These are phyloP conservation scores for Fusarium torreyae DNA, from an alignment of 2,329 filamentous ascomycete genomes.

Conservation along the genomic window DNA sequence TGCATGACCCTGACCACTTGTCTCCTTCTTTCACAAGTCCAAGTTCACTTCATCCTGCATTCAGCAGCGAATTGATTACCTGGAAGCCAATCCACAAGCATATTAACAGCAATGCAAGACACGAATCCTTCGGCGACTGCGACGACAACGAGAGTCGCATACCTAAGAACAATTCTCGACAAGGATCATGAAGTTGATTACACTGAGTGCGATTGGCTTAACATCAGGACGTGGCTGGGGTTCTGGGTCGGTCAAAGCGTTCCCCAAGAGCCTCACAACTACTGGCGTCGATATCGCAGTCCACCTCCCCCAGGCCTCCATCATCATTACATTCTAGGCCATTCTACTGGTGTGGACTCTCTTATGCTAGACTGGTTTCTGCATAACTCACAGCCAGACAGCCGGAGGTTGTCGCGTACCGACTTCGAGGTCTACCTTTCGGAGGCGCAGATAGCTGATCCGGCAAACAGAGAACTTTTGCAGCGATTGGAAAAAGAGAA, in stretches of 20 bases:
- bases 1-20: too few species aligned
- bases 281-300: not conserved
- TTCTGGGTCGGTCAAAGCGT: constrained; percentile 16
- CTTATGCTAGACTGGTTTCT: constrained; percentile 4
- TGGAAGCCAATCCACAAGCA: too few species aligned
- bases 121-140: rapidly evolving
- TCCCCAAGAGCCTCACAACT: not conserved
- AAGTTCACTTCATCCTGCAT: too few species aligned
- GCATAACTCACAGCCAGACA: rapidly evolving
- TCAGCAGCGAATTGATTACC: too few species aligned
- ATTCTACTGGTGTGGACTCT: not conserved
- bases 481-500: not conserved
- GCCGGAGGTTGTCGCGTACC: not conserved
- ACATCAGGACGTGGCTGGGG: not conserved
- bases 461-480: not conserved
- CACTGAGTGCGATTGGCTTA: not conserved
- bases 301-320: not conserved
- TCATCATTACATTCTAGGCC: constrained; percentile 2
- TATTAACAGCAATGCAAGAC: not conserved
- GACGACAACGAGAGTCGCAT: not conserved
- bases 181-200: not conserved
- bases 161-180: not conserved
- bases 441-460: not conserved
- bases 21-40: too few species aligned
- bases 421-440: constrained; percentile 8